These are phyloP conservation scores for Candida cerambycidarum DNA, from an alignment of 805 yeast genomes.

Conservation along the genomic window DNA sequence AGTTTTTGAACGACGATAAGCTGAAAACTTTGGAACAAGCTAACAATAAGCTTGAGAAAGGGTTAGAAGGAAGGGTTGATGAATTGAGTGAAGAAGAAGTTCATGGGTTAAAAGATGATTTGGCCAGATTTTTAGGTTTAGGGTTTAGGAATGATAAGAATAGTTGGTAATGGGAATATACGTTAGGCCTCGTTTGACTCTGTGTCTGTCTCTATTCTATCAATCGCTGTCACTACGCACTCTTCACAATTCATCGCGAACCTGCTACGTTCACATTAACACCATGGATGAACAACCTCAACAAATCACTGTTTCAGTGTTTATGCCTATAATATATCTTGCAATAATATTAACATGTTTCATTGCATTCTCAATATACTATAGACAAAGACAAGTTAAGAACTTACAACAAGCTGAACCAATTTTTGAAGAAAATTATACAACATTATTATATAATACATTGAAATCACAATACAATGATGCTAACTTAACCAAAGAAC, in stretches of 20 bases:
- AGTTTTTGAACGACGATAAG: conserved; percentile 17
- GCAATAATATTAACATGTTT: conserved; percentile 66
- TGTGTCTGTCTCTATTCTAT: too few species aligned
- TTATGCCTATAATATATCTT: conserved; percentile 76
- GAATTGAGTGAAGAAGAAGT: conserved; percentile 45
- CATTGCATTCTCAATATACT: conserved; percentile 64
- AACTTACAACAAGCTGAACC: conserved; percentile 64
- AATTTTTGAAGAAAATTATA: conserved; percentile 67
- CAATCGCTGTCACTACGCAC: too few species aligned
- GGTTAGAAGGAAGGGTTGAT: conserved; percentile 6
- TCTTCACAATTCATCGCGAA: too few species aligned
- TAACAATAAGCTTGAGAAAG: conserved; percentile 3
- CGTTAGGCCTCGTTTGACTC: too few species aligned
- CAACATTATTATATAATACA: conserved; percentile 61
- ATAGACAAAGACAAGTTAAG: conserved; percentile 56
- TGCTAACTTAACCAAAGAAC: conserved; percentile 35
- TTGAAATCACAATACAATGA: conserved; percentile 49
- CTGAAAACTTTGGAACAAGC: conserved; percentile 14
- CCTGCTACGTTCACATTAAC: neutral
- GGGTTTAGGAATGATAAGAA: conserved; percentile 37
- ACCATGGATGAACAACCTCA: conserved; percentile 20
- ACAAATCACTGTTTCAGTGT: conserved; percentile 36
- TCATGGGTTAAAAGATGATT: conserved; percentile 55
- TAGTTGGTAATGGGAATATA: conserved; percentile 3
- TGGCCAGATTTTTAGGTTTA: conserved; percentile 71